Evolutionary conservation across 140 eudicot species (phyloP).

Genomic region (Anethum foeniculum): DNA sequence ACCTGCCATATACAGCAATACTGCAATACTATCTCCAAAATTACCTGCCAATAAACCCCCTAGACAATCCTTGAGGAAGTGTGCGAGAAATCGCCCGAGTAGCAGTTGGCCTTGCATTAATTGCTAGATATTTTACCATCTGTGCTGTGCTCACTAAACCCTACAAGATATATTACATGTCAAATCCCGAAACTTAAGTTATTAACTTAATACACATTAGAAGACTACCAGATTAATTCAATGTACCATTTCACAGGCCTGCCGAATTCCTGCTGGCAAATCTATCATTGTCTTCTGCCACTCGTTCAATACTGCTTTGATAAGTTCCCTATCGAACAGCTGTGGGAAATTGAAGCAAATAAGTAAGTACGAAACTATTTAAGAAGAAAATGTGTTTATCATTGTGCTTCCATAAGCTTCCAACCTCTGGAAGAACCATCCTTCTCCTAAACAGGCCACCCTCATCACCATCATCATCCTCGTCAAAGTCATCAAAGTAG

Average conservation of each 20-base stretch:
- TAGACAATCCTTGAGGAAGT: conserved; percentile 86
- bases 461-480: conserved; percentile 94
- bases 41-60: conserved; percentile 98
- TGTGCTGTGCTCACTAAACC: conserved; percentile 96
- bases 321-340: conserved; percentile 83
- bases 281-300: conserved; percentile 98
- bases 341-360: conserved; percentile 21
- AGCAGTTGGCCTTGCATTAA: conserved; percentile 86
- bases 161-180: conserved; percentile 27
- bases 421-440: conserved; percentile 77
- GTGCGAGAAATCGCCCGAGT: conserved; percentile 67
- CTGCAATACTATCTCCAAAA: not conserved
- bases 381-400: not conserved
- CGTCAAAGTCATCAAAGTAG: conserved; percentile 95
- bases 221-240: conserved; percentile 5
- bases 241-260: conserved; percentile 94
- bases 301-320: conserved; percentile 89
- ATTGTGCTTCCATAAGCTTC: not conserved
- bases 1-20: not conserved
- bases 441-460: conserved; percentile 90
- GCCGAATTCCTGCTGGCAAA: conserved; percentile 95
- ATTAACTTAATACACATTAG: not conserved
- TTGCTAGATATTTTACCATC: conserved; percentile 81
- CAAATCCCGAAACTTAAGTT: conserved; percentile 7
- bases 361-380: not conserved